Base-by-base conservation (phyloP, 352 stramenopile genomes). In the Hyaloperonospora arabidopsidis region DNA sequence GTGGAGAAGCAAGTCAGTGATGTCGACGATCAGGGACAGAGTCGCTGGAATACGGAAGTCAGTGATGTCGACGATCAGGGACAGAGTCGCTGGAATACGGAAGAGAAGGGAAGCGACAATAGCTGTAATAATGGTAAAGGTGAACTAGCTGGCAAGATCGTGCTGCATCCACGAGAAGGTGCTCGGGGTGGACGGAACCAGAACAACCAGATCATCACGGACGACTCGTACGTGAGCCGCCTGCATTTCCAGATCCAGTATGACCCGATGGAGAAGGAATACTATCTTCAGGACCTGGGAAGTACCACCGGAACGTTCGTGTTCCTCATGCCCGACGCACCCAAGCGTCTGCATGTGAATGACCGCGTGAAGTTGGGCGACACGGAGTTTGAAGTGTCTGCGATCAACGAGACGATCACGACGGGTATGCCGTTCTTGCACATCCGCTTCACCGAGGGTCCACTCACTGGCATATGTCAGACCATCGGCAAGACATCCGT, bases 161-260 rank as follows among this genome's bases (percentile, higher is more conserved):
- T 88, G 52, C 64, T 91, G 21, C 65, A 84, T 19, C 80, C 80
- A 18, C 68, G 67, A 43, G 72, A 83, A 22, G 79, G 80, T 7
- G 83, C 80, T 6, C 59, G 56, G 7, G 83, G 83, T 32, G 83
- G 83, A 28, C 83, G 83, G 14, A 79, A 91, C 53, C 64, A 79
- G 28, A 87, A 68, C 65, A 93, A 91, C 57, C 79, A 91, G 52
- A 91, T 93, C 60, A 85, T 93, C 49, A 83, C 86, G 34, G 76
- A 93, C 61, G 83, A 93, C 45, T 77, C 76, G 57, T 89, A 83
- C 61, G 83, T 93, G 59, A 90, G 79, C 25, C 80, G 83, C 5
- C 80, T 76, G 45, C 83, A 93, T 46, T 93, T 93, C 56, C 68
- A 76, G 50, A 85, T 93, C 52, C 67, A 72, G 46, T 93, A 89